These are phyloP conservation scores for Scedosporium minutisporum DNA, from an alignment of 2,329 filamentous ascomycete genomes.

Conservation along the genomic window DNA sequence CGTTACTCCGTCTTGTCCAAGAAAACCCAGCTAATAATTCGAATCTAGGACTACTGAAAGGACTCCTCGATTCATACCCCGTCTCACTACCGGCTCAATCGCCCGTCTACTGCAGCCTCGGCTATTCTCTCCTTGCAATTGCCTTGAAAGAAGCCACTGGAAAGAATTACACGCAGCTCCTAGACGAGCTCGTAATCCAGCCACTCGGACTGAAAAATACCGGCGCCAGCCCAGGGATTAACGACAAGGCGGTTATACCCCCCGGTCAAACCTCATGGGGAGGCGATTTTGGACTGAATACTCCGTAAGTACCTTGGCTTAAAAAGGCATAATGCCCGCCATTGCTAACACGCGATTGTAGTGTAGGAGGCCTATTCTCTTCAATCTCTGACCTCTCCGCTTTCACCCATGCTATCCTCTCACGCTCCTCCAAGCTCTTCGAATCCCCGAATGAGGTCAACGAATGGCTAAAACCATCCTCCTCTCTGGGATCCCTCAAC, in stretches of 20 bases:
- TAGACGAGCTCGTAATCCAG: constrained; percentile 13
- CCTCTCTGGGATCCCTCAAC: constrained; percentile 19
- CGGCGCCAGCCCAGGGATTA: constrained; percentile 18
- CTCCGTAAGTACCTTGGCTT: constrained; percentile 16
- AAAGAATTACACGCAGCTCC: constrained; percentile 18
- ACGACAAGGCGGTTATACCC: constrained; percentile 22
- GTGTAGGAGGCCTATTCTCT: constrained; percentile 24
- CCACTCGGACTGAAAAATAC: constrained; percentile 14
- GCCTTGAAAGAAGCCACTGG: constrained; percentile 21
- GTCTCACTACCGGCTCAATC: constrained; percentile 20
- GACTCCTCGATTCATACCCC: constrained; percentile 20
- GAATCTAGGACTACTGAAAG: constrained; percentile 20
- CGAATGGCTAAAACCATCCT: constrained; percentile 25
- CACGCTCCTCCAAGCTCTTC: constrained; percentile 16
- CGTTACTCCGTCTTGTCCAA: constrained; percentile 15
- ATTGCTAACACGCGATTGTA: constrained; percentile 6
- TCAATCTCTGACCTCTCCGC: constrained; percentile 21
- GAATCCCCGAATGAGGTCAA: constrained; percentile 12
- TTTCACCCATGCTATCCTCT: constrained; percentile 19
- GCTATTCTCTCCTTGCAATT: constrained; percentile 25
- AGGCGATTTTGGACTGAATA: constrained; percentile 20
- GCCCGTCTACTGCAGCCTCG: constrained; percentile 31
- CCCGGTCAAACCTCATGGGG: constrained; percentile 23
- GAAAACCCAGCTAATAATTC: no score
- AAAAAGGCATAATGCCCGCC: neutral